A percentile compares a stretch with the other conserved stretches of the same genome.
Conservation (phyloP, 306 rosid species). For the Prunus dulcis region DNA sequence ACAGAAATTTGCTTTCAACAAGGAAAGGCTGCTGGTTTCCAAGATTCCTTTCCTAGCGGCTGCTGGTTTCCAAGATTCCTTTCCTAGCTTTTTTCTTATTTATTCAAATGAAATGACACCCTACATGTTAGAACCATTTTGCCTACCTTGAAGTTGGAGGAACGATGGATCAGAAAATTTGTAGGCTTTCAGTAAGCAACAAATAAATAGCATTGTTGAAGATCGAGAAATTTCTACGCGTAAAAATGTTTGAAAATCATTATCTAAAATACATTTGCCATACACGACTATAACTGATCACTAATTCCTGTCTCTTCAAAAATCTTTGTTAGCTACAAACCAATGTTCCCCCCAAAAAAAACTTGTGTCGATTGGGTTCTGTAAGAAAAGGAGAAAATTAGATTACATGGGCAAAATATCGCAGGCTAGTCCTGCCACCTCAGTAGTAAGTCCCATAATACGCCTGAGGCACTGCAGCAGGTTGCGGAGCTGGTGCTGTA, state of each 20-base stretch:
- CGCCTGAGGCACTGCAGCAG: conserved; percentile 78
- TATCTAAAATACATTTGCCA: conserved; percentile 10
- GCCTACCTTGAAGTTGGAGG: too few relatives aligned
- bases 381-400: neutral
- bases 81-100: too few relatives aligned
- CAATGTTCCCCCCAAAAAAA: neutral
- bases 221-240: neutral
- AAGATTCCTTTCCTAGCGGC: too few relatives aligned
- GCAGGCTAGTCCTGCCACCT: conserved; percentile 21
- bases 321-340: conserved; percentile 21
- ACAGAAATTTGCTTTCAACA: neutral
- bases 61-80: too few relatives aligned
- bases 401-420: conserved; percentile 35
- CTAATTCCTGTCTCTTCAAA: conserved; percentile 1
- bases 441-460: conserved; percentile 78
- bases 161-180: too few relatives aligned
- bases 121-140: too few relatives aligned
- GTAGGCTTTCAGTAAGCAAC: neutral
- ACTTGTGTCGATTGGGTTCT: neutral
- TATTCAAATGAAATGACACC: too few relatives aligned
- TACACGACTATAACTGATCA: conserved; percentile 8
- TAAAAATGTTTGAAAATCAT: neutral
- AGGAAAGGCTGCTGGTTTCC: too few relatives aligned
- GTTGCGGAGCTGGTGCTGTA: conserved; percentile 59
- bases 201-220: neutral